These are phyloP conservation scores for Tricholomella constricta DNA, from an alignment of 768 basidiomycete species.

Conservation along the genomic window DNA sequence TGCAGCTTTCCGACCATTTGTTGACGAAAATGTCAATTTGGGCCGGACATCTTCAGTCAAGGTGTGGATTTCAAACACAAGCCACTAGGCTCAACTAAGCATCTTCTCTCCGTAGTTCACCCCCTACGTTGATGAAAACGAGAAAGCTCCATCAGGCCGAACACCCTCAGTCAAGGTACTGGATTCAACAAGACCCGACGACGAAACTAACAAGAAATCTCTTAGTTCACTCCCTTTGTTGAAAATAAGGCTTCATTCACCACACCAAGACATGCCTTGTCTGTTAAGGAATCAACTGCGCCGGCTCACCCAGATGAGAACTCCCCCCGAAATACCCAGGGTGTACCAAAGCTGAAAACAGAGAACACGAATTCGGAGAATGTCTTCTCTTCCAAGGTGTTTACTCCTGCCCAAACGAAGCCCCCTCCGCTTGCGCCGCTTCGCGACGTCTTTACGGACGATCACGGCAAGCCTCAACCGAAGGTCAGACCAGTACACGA, in stretches of 20 bases:
- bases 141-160: conserved; percentile 36
- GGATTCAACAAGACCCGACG: conserved; percentile 11
- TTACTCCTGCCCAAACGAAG: conserved; percentile 57
- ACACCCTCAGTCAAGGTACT: conserved; percentile 5
- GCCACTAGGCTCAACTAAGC: too few relatives aligned
- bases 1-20: conserved; percentile 67
- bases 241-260: conserved; percentile 43
- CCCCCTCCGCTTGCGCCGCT: conserved; percentile 39
- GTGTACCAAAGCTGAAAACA: conserved; percentile 28
- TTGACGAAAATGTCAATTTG: conserved; percentile 58
- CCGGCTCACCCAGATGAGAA: conserved; percentile 35
- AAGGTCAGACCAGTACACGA: conserved; percentile 40
- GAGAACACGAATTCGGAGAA: conserved; percentile 40
- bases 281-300: conserved; percentile 49
- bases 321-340: conserved; percentile 18
- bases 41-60: conserved; percentile 47
- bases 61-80: conserved; percentile 27
- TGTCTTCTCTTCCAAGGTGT: conserved; percentile 60
- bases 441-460: conserved; percentile 47
- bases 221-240: conserved; percentile 68
- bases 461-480: conserved; percentile 42
- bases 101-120: too few relatives aligned
- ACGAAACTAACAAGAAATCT: not conserved
- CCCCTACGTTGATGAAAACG: conserved; percentile 70
- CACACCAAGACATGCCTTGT: conserved; percentile 46